A percentile compares a stretch with the other conserved stretches of the same genome.
Conservation (phyloP, 495 filamentous ascomycete species). For the Tuber melanosporum region DNA sequence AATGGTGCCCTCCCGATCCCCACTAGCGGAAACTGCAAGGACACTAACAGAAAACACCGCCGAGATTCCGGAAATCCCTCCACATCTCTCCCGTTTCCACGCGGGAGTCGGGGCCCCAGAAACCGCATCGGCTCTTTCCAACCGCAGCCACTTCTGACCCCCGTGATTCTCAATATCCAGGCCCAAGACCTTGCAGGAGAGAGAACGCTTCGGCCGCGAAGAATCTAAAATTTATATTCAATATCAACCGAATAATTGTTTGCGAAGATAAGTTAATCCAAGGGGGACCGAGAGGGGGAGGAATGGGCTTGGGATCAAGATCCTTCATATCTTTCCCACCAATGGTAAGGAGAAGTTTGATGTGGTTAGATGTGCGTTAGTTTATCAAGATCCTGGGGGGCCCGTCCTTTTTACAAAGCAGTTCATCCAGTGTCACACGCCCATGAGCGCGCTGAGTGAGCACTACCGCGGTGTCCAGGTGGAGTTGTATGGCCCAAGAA, state of each 20-base stretch:
- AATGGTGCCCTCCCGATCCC: slow-evolving; percentile 43
- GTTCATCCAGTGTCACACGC: slow-evolving; percentile 49
- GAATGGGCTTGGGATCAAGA: slow-evolving; percentile 60
- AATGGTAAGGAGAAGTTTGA: slow-evolving; percentile 63
- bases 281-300: slow-evolving; percentile 46
- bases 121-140: slow-evolving; percentile 73
- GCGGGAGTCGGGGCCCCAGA: slow-evolving; percentile 60
- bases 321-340: slow-evolving; percentile 64
- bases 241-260: slow-evolving; percentile 61
- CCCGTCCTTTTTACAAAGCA: slow-evolving; percentile 54
- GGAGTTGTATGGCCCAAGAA: slow-evolving; percentile 59
- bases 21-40: slow-evolving; percentile 8
- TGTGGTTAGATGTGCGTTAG: slow-evolving; percentile 47
- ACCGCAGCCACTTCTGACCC: slow-evolving; percentile 58
- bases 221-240: slow-evolving; percentile 63
- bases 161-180: slow-evolving; percentile 47
- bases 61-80: slow-evolving; percentile 64
- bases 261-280: slow-evolving; percentile 54
- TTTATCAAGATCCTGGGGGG: slow-evolving; percentile 54
- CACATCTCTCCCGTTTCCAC: slow-evolving; percentile 49
- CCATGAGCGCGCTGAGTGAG: slow-evolving; percentile 59
- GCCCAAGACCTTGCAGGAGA: slow-evolving; percentile 61
- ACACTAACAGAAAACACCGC: slow-evolving; percentile 47
- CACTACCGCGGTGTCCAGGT: slow-evolving; percentile 60
- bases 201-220: slow-evolving; percentile 62